Conservation (phyloP, 371 early-diverging fungal species). For the Lichtheimia corymbifera region DNA sequence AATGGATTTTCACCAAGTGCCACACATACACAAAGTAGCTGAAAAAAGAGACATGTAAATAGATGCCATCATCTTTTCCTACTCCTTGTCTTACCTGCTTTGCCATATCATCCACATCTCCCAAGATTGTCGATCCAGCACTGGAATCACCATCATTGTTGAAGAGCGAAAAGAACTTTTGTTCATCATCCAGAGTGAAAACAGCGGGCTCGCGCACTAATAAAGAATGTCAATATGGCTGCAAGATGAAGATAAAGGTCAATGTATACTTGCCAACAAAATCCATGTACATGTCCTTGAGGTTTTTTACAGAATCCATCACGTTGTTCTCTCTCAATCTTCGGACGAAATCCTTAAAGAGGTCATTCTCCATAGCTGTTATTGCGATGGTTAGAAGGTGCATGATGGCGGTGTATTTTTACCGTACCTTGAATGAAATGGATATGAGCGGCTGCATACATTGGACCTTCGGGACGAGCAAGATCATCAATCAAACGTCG, state of each 20-base stretch:
- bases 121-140: constrained; percentile 44
- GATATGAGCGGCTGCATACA: constrained; percentile 81
- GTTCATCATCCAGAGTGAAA: constrained; percentile 75
- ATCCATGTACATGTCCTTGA: constrained; percentile 81
- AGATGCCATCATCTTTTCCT: background rate
- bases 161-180: constrained; percentile 65
- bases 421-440: constrained; percentile 75
- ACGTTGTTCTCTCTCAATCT: constrained; percentile 61
- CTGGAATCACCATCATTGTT: constrained; percentile 34
- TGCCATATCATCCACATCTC: constrained; percentile 68
- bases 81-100: constrained; percentile 48
- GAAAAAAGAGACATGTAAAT: background rate
- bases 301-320: constrained; percentile 58
- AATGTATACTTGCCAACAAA: constrained; percentile 49
- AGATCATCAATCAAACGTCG: constrained; percentile 82
- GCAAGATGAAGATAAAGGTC: background rate
- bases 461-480: constrained; percentile 50
- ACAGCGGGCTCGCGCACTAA: constrained; percentile 81
- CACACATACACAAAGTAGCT: constrained; percentile 74
- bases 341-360: constrained; percentile 55
- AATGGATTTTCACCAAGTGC: constrained; percentile 84
- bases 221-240: background rate
- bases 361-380: constrained; percentile 57
- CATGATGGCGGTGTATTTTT: background rate
- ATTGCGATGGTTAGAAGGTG: background rate